A percentile compares a stretch with the other conserved stretches of the same genome.
These are phyloP conservation scores for Taxawa tesnikishii DNA, from an alignment of 2,329 filamentous ascomycete species.

Conservation along the genomic window DNA sequence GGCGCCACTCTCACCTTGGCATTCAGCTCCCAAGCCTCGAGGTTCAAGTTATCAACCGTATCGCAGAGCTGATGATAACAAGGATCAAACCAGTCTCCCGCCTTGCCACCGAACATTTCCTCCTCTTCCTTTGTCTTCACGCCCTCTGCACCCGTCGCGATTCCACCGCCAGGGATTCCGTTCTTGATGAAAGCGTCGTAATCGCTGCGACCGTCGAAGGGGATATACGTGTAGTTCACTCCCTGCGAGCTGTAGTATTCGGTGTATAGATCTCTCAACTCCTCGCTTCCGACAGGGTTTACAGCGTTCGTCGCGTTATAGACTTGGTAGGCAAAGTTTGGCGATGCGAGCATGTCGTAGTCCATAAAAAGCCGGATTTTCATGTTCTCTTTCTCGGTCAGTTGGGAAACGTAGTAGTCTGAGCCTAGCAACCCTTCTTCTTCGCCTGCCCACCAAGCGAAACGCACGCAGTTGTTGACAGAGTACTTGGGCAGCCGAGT, in stretches of 20 bases:
- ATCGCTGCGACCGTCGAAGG: slow-evolving; percentile 69
- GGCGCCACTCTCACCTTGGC: slow-evolving; percentile 35
- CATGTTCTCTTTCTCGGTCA: slow-evolving; percentile 36
- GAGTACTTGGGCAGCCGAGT: slow-evolving; percentile 56
- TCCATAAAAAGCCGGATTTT: slow-evolving; percentile 57
- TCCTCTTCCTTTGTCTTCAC: slow-evolving; percentile 59
- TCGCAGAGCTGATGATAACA: slow-evolving; percentile 46
- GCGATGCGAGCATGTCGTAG: slow-evolving; percentile 58
- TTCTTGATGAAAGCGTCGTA: slow-evolving; percentile 62
- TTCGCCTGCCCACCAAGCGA: slow-evolving; percentile 53
- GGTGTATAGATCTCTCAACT: slow-evolving; percentile 52
- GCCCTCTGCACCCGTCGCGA: slow-evolving; percentile 67
- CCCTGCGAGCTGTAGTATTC: slow-evolving; percentile 52
- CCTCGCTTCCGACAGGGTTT: slow-evolving; percentile 45
- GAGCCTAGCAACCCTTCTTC: slow-evolving; percentile 52
- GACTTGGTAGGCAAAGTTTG: slow-evolving; percentile 45
- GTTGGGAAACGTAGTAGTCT: slow-evolving; percentile 41
- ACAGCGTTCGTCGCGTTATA: slow-evolving; percentile 32
- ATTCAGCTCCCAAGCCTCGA: slow-evolving; percentile 42
- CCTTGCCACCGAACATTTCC: slow-evolving; percentile 57
- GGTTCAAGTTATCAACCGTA: slow-evolving; percentile 40
- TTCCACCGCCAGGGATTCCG: slow-evolving; percentile 57
- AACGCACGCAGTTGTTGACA: slow-evolving; percentile 58
- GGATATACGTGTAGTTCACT: slow-evolving; percentile 56
- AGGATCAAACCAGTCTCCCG: slow-evolving; percentile 42